Evolutionary conservation across 148 eudicot species (phyloP), one percentile per base, ranked within the genome.

Genomic region (Silene conica): DNA sequence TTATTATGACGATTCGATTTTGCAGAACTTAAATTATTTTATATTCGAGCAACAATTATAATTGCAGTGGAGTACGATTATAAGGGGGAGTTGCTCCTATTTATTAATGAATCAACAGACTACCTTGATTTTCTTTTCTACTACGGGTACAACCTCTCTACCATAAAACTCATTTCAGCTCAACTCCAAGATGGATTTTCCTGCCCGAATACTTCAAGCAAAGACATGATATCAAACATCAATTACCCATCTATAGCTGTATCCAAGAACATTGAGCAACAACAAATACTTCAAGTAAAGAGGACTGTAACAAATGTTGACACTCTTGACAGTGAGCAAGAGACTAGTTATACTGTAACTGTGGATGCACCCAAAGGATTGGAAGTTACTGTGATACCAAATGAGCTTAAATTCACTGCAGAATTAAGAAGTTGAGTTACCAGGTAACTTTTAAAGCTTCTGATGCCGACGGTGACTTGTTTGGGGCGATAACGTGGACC

Each of bases 221-320:
- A 68, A 0, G 89, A 88, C 46, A 63, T 71, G 56, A 83, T 88
- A 77, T 90, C 89, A 61, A 77, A 85, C 74, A 76, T 90, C 78
- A 92, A 92, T 78, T 87, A 90, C 70, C 96, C 92, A 0, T 88
- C 97, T 48, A 90, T 92, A 70, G 86, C 88, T 2, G 71, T 92
- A n/a, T 79, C 85, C 71, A 80, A 76, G 48, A 71, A 79, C 41
- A 75, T 25, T 11, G 80, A 75, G 61, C n/a, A n/a, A 82, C 79
- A n/a, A n/a, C n/a, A n/a, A n/a, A n/a, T n/a, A n/a, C n/a, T n/a
- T n/a, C n/a, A n/a, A 63, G 86, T 90, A 9, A 79, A 21, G 22
- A 85, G 95, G 69, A 88, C 87, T 2, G 92, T 90, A 19, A 89
- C 89, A 3, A 89, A 89, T 67, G 91, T 88, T 15, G 97, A n/a